Evolutionary conservation across 2,329 filamentous ascomycete species (phyloP), one percentile per base, ranked within the genome.

Genomic region (Bipolaris zeicola): DNA sequence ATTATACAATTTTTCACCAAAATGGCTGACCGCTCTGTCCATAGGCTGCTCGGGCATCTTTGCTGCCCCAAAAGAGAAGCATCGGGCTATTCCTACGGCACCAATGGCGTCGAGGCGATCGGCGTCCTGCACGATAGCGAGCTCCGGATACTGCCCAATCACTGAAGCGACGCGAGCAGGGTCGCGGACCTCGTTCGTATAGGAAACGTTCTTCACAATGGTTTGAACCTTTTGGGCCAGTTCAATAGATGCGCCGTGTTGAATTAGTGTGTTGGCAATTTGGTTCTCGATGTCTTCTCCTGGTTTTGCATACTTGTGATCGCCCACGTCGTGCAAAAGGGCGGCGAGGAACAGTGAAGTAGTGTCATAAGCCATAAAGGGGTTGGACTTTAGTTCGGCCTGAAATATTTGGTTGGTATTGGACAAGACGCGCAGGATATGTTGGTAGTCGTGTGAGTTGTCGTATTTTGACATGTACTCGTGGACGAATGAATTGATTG

Each of bases 81-180:
- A 86, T 41, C 94, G 81, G 2, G 86, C 93, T 54, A 96, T 88
- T 0, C 94, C 94, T 28, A 97, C 85, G 0, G 90, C 91, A 1
- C 93, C 94, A 47, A 97, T 87, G 3, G 92, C 90, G 77, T 98
- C 94, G n/a, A 98, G 80, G 6, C 93, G 83, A 78, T 97, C 94
- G 3, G 93, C 93, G 75, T 97, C 94, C 77, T 97, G 93, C 31
- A 97, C 92, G 45, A 96, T 85, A 0, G 86, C 92, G 33, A 95
- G 79, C 74, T 95, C 91, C 1, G 91, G 91, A 36, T 90, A 80
- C 28, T 77, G 70, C 5, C 71, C 72, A n/a, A 96, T 80, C n/a
- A 93, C 80, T 1, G 78, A 75, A n/a, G 75, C 76, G 7, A 91
- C 87, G 11, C 78, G 76, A 5, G 76, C 77, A 1, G 89, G 88